Percentiles rank a stretch among this genome's conserved stretches.
These are phyloP conservation scores for Acorus gramineus DNA, from an alignment of 106 monocot species.

Conservation along the genomic window DNA sequence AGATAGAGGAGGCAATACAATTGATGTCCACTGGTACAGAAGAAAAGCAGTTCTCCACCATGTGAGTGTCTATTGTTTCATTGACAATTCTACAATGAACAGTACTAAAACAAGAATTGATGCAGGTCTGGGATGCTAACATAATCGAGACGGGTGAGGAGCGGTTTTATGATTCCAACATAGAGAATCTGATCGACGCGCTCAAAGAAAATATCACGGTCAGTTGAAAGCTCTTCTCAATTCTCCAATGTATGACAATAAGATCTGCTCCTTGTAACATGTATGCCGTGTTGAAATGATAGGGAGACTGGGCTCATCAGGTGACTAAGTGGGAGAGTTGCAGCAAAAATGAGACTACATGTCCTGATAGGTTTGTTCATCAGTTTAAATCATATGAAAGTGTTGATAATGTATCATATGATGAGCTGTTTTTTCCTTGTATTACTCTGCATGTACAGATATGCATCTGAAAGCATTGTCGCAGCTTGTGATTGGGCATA, in stretches of 20 bases:
- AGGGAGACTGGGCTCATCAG: constrained; percentile 34
- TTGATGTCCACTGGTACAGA: constrained; percentile 41
- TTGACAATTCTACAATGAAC: too few species aligned
- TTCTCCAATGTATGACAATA: too few species aligned
- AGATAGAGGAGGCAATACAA: constrained; percentile 45
- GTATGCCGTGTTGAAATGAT: background rate
- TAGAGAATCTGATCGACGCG: constrained; percentile 13
- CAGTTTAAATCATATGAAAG: background rate
- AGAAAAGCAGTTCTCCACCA: constrained; percentile 36
- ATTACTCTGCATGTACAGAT: constrained; percentile 14
- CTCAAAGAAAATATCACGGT: constrained; percentile 40
- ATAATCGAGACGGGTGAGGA: constrained; percentile 33
- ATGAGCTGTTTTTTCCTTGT: too few species aligned
- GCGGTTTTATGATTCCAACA: constrained; percentile 14
- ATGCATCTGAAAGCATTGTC: constrained; percentile 47
- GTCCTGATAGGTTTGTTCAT: constrained; percentile 33
- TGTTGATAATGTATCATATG: too few species aligned
- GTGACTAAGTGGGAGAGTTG: constrained; percentile 34
- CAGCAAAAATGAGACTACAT: constrained; percentile 11
- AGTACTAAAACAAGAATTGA: too few species aligned
- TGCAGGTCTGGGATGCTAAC: constrained; percentile 46
- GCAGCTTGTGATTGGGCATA: constrained; percentile 57
- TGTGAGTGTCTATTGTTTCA: constrained; percentile 2
- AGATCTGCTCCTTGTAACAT: too few species aligned
- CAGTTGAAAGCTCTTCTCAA: too few species aligned